A percentile compares a stretch with the other conserved stretches of the same genome.
These are phyloP conservation scores for Cladobotryum protrusum DNA, from an alignment of 2,329 filamentous ascomycete species.

Conservation along the genomic window DNA sequence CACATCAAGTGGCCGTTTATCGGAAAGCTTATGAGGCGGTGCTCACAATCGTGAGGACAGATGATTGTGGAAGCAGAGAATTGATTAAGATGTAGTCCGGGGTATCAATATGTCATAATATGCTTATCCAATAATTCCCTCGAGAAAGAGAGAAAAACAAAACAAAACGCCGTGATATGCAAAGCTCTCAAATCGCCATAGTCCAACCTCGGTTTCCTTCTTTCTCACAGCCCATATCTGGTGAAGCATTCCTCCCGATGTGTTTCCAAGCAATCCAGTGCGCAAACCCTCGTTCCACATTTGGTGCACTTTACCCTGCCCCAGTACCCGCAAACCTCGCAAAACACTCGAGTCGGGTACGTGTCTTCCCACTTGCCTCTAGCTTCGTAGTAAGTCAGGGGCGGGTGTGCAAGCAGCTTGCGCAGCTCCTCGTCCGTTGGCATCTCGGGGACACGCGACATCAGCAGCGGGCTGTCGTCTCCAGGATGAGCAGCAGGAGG, in stretches of 20 bases:
- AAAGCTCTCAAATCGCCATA: background rate
- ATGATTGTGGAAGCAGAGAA: too few species aligned
- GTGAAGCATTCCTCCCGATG: conserved; percentile 68
- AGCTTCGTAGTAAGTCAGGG: conserved; percentile 63
- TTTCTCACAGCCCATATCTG: conserved; percentile 47
- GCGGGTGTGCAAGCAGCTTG: conserved; percentile 55
- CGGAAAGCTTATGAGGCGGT: too few species aligned
- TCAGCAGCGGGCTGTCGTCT: conserved; percentile 53
- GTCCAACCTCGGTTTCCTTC: background rate
- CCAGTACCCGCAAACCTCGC: conserved; percentile 79
- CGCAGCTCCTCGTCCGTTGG: conserved; percentile 58
- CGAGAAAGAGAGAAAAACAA: background rate
- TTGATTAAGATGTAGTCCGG: too few species aligned
- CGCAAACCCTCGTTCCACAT: conserved; percentile 73
- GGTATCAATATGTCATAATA: too few species aligned
- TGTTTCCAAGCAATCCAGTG: conserved; percentile 64
- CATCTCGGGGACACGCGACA: conserved; percentile 50
- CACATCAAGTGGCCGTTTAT: too few species aligned
- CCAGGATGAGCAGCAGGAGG: conserved; percentile 36
- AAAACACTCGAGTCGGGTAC: conserved; percentile 61
- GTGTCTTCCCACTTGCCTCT: conserved; percentile 38
- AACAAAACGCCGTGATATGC: conserved; percentile 12
- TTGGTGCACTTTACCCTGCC: conserved; percentile 68
- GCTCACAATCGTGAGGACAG: too few species aligned
- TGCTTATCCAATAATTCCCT: too few species aligned